Percentiles rank a stretch among this genome's conserved stretches.
Evolutionary conservation across 192 early-diverging fungal species (phyloP).

Genomic region (Coemansia sp.): DNA sequence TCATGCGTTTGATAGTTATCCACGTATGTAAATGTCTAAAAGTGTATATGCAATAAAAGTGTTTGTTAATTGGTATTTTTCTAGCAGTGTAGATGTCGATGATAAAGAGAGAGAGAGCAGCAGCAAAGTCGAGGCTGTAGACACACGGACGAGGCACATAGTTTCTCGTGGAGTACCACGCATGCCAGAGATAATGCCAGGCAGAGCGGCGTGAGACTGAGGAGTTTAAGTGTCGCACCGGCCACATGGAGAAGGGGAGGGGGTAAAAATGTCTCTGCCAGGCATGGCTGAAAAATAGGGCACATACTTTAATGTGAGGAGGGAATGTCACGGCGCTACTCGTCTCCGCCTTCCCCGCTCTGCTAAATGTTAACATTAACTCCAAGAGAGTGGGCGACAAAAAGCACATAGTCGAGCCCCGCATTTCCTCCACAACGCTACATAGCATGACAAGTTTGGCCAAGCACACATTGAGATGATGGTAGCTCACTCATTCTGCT

Average conservation of each 20-base stretch:
- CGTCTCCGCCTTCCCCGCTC: not conserved
- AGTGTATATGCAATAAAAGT: not conserved
- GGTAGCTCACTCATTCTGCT: not conserved
- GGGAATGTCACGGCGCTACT: not conserved
- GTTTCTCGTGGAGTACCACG: not conserved
- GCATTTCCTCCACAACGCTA: not conserved
- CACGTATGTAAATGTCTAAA: not conserved
- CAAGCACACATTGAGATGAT: not conserved
- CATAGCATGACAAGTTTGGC: not conserved
- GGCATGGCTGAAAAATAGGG: slow-evolving; percentile 13
- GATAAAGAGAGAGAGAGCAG: not conserved
- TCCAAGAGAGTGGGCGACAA: not conserved
- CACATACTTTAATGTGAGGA: not conserved
- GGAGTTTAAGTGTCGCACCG: not conserved
- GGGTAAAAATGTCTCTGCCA: slow-evolving; percentile 5
- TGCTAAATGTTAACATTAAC: not conserved
- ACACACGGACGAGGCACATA: not conserved
- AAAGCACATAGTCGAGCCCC: not conserved
- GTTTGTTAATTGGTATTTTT: not conserved
- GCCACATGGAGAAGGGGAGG: not conserved
- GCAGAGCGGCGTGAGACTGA: not conserved
- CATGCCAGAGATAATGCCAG: not conserved
- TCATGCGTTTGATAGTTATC: slow-evolving; percentile 11
- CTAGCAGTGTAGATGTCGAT: not conserved
- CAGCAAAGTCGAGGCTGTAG: not conserved